A percentile compares a stretch with the other conserved stretches of the same genome.
phyloP scores from a whole-genome alignment of 139 green algal genomes.

The Chlamydomonas incerta region DNA sequence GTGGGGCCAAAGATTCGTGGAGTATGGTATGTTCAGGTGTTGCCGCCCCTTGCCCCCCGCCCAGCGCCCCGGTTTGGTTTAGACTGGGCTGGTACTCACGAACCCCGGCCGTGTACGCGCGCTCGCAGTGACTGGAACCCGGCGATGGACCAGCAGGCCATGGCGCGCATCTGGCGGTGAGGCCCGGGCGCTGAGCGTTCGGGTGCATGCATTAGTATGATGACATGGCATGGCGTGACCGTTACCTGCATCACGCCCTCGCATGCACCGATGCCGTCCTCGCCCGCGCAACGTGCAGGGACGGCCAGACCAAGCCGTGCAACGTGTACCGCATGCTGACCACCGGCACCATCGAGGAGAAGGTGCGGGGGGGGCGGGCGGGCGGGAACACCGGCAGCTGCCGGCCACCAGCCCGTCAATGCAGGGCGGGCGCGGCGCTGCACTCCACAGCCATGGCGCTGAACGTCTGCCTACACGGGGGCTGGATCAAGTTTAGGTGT shows the following conservation, averaged over 20 bases:
- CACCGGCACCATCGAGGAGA: constrained; percentile 90
- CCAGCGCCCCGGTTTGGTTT: too few relatives aligned
- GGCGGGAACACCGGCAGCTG: too few relatives aligned
- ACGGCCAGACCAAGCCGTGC: constrained; percentile 85
- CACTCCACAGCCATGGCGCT: too few relatives aligned
- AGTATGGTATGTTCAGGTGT: too few relatives aligned
- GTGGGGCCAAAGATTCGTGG: too few relatives aligned
- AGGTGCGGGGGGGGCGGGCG: constrained; percentile 26
- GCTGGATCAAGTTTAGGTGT: not conserved
- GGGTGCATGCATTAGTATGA: too few relatives aligned
- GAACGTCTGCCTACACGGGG: too few relatives aligned
- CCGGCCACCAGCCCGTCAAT: not conserved
- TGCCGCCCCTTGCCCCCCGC: not conserved
- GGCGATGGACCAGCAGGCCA: constrained; percentile 79
- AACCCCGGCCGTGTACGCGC: not conserved
- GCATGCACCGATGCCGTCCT: not conserved
- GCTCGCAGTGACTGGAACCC: constrained; percentile 68
- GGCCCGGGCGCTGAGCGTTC: too few relatives aligned
- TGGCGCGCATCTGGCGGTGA: constrained; percentile 85
- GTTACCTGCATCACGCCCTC: not conserved
- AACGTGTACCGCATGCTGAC: constrained; percentile 85
- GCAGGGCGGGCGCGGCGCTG: not conserved
- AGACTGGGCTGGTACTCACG: too few relatives aligned
- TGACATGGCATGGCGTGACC: not conserved
- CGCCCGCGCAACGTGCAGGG: constrained; percentile 44